These are phyloP conservation scores for Xenoacremonium recifei DNA, from an alignment of 2,329 filamentous ascomycete species.

Conservation along the genomic window DNA sequence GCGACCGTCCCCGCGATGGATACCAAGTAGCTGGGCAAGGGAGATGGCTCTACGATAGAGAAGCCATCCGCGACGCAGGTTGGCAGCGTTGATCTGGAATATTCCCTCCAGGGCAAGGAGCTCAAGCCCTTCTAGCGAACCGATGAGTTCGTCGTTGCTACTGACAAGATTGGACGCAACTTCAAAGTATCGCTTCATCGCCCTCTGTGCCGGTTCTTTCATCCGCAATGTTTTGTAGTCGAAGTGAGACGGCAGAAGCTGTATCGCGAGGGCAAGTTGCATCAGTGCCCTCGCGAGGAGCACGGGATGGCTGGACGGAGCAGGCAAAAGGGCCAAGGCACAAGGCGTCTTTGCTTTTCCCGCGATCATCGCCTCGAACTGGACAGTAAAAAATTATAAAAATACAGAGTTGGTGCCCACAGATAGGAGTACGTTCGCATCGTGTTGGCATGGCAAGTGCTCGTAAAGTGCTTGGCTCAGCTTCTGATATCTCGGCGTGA, in stretches of 20 bases:
- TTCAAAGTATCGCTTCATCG: neutral
- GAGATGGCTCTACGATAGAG: conserved; percentile 46
- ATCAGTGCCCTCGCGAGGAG: neutral
- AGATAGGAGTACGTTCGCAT: neutral
- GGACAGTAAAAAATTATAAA: neutral
- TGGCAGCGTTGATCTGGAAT: conserved; percentile 50
- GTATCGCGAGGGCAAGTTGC: neutral
- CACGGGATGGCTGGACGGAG: neutral
- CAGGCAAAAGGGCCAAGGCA: neutral
- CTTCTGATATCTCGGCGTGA: neutral
- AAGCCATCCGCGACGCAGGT: conserved; percentile 52
- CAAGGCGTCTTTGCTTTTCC: neutral
- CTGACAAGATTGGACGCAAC: neutral
- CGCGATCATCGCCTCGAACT: neutral
- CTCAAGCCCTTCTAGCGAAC: conserved; percentile 45
- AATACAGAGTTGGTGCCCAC: neutral
- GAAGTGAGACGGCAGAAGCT: neutral
- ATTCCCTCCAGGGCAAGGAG: conserved; percentile 45
- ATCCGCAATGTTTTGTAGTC: neutral
- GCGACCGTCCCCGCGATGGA: conserved; percentile 10
- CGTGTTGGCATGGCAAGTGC: neutral
- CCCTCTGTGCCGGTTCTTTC: neutral
- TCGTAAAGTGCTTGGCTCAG: neutral
- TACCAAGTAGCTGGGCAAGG: conserved; percentile 41
- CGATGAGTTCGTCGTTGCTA: neutral